Evolutionary conservation across 2,329 filamentous ascomycete species (phyloP).

Genomic region (Amphichorda felina): DNA sequence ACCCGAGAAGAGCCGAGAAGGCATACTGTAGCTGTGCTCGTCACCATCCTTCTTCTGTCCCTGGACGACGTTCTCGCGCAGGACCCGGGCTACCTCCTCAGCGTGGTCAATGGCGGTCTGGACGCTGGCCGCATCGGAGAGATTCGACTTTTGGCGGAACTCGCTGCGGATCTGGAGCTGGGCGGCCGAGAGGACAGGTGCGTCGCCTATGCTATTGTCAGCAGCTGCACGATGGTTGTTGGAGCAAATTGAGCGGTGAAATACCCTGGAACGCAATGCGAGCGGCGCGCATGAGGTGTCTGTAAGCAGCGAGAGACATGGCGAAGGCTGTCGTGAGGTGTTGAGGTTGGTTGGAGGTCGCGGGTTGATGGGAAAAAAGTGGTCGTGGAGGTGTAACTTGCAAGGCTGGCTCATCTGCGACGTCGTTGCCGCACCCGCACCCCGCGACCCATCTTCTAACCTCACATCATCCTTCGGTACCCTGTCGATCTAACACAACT

Average conservation of each 20-base stretch:
- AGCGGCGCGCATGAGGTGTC: slow-evolving; percentile 69
- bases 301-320: slow-evolving; percentile 68
- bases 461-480: no score
- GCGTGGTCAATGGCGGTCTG: slow-evolving; percentile 63
- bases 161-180: slow-evolving; percentile 57
- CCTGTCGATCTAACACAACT: no score
- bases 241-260: slow-evolving; percentile 1
- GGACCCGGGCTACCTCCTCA: slow-evolving; percentile 66
- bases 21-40: slow-evolving; percentile 43
- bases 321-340: background rate
- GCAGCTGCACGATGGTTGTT: background rate
- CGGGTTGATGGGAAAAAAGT: background rate
- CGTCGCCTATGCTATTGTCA: slow-evolving; percentile 47
- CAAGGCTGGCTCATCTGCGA: no score
- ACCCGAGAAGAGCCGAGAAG: background rate
- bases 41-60: slow-evolving; percentile 41
- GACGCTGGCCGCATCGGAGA: slow-evolving; percentile 44
- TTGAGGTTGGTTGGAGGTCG: background rate
- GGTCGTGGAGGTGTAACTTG: background rate
- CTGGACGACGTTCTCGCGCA: slow-evolving; percentile 82
- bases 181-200: slow-evolving; percentile 55
- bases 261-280: slow-evolving; percentile 74
- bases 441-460: no score
- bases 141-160: slow-evolving; percentile 57
- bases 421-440: no score